Evolutionary conservation across 768 basidiomycete species (phyloP), one percentile per base, ranked within the genome.

Genomic region (Lentinula aciculospora): DNA sequence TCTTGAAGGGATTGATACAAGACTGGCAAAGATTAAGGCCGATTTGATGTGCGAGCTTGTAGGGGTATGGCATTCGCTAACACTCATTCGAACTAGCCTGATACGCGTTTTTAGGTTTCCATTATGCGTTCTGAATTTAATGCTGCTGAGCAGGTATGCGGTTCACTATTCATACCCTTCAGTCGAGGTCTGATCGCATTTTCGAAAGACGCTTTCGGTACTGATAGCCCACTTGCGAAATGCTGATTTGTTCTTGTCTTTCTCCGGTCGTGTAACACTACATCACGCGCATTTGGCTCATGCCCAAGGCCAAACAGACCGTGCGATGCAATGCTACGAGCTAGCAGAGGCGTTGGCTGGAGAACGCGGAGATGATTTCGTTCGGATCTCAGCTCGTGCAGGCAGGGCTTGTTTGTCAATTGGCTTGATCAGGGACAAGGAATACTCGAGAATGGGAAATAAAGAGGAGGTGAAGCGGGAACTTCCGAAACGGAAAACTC

Each of bases 241-340:
- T 0, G 67, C 79, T 53, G 65, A 68, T n/a, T 5, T 57, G 3
- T 92, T 87, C 63, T 59, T 67, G 2, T 50, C 67, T 0, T 90
- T 84, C 63, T 74, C 83, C 1, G 77, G 84, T 0, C 81, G 86
- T 3, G 82, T 90, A 10, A 77, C 85, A 4, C 74, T 92, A 6
- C 79, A 85, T 58, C 80, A 88, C 53, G 89, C 83, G 0, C 88
- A 92, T 60, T 79, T 92, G 28, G 84, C 87, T 4, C 89, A 92
- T 66, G 81, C 87, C 1, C 69, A 81, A 3, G 81, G 82, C 1
- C 74, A 80, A 7, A 66, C 72, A 0, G 72, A 75, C 10, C 76
- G 81, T 2, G 89, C 90, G 17, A 63, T 75, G 48, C 72, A 76
- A 36, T 87, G 85, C 57, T 92, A 91, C 67, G 75, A 73, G 40